Evolutionary conservation across 2,329 filamentous ascomycete genomes (phyloP).

Genomic region (Aspergillus sp.): DNA sequence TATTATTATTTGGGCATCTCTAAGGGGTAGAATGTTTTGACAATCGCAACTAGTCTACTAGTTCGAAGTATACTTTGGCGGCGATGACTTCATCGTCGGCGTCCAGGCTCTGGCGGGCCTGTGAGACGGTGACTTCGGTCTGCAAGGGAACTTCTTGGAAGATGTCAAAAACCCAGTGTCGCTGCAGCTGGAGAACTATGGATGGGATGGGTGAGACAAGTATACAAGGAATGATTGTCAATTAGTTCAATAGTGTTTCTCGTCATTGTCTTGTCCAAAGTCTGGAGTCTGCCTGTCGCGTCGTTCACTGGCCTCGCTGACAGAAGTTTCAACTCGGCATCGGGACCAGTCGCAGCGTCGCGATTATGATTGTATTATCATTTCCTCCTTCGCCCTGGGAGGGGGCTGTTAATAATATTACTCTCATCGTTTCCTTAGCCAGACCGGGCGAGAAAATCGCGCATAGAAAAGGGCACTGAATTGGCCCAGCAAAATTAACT

Average conservation of each 20-base stretch:
- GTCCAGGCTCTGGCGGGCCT: neutral
- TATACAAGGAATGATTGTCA: conserved; percentile 1
- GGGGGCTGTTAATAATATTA: conserved; percentile 10
- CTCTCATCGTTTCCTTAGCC: conserved; percentile 15
- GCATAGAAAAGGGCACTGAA: conserved; percentile 22
- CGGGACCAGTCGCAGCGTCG: conserved; percentile 6
- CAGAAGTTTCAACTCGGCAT: neutral
- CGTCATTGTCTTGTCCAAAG: conserved; percentile 12
- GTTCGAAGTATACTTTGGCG: neutral
- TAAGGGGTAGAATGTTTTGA: conserved; percentile 1
- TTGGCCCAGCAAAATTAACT: conserved; percentile 22
- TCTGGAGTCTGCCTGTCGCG: neutral
- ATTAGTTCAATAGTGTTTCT: conserved; percentile 10
- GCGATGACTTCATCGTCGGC: conserved; percentile 1
- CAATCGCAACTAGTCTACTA: neutral
- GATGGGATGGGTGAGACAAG: neutral
- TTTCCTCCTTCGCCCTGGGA: neutral
- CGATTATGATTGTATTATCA: conserved; percentile 2
- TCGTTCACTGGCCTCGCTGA: neutral
- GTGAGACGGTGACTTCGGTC: neutral
- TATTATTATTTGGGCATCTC: neutral
- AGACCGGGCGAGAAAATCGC: conserved; percentile 24
- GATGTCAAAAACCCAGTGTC: neutral
- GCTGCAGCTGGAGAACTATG: neutral
- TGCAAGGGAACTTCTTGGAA: neutral